Percentiles rank a stretch among this genome's conserved stretches.
Evolutionary conservation across 2,329 filamentous ascomycete genomes (phyloP).

Genomic region (Fusarium siculi): DNA sequence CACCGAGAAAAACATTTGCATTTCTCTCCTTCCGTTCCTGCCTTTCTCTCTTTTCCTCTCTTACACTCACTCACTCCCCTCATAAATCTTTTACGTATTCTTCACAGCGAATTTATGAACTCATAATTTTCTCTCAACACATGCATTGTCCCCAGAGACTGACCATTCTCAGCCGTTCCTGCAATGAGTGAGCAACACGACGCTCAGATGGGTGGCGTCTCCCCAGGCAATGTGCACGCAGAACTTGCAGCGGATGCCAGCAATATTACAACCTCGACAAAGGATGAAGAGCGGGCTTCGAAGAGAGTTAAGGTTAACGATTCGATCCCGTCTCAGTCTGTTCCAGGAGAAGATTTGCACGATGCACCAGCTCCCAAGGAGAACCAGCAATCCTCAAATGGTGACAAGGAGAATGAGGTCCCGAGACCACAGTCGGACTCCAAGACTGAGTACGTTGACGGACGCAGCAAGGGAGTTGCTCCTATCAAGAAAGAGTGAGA

Average conservation of each 20-base stretch:
- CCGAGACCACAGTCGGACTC: slow-evolving; percentile 10
- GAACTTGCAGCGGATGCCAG: slow-evolving; percentile 30
- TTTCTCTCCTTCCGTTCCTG: not conserved
- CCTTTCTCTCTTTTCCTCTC: not conserved
- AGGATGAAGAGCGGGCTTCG: slow-evolving; percentile 55
- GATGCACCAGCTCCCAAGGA: slow-evolving; percentile 29
- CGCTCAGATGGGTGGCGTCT: slow-evolving; percentile 35
- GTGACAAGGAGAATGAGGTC: slow-evolving; percentile 26
- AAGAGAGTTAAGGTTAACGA: slow-evolving; percentile 69
- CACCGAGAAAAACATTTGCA: not conserved
- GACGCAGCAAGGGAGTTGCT: slow-evolving; percentile 67
- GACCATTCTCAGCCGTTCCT: not conserved
- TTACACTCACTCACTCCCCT: slow-evolving; percentile 3
- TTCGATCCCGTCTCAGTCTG: slow-evolving; percentile 30
- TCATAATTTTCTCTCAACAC: not conserved
- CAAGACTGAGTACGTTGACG: slow-evolving; percentile 36
- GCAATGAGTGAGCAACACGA: slow-evolving; percentile 46
- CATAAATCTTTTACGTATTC: slow-evolving; percentile 7
- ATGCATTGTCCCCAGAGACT: not conserved
- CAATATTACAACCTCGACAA: slow-evolving; percentile 6
- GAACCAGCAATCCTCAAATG: slow-evolving; percentile 27
- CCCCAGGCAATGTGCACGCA: slow-evolving; percentile 26
- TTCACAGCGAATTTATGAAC: not conserved
- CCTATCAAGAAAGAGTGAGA: slow-evolving; percentile 78
- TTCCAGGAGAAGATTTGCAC: slow-evolving; percentile 35